Conservation (phyloP, 164 flowering plant genomes). For the Magnolia kwangsiensis region DNA sequence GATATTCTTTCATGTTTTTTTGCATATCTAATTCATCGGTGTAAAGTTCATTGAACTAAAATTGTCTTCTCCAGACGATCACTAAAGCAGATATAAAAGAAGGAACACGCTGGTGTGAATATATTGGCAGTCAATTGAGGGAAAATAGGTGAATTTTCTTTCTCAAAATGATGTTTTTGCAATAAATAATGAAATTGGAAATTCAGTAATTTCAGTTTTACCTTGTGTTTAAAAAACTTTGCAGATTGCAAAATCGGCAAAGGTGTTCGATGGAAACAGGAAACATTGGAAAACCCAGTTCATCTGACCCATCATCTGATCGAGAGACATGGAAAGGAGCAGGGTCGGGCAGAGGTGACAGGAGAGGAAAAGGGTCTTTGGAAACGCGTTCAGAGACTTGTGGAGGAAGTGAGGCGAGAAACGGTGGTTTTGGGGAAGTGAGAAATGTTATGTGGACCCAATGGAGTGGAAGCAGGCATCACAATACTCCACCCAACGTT, state of each 20-base stretch:
- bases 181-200: background rate
- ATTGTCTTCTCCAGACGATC: constrained; percentile 21
- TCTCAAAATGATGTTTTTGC: background rate
- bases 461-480: background rate
- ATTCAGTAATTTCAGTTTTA: too few species aligned
- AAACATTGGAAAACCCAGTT: too few species aligned
- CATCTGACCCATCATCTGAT: background rate
- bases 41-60: background rate
- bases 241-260: background rate
- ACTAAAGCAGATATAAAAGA: constrained; percentile 21
- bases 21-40: background rate
- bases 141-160: background rate
- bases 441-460: background rate
- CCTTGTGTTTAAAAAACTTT: too few species aligned
- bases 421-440: background rate
- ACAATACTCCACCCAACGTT: background rate
- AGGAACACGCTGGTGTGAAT: constrained; percentile 31
- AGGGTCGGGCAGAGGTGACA: constrained; percentile 12
- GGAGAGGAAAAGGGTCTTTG: background rate
- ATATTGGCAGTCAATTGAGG: constrained; percentile 4
- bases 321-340: background rate
- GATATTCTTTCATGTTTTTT: background rate
- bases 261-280: background rate
- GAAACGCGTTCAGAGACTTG: background rate
- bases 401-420: background rate